Evolutionary conservation across 139 green algal species (phyloP).

Genomic region (Nannochloris sp.): DNA sequence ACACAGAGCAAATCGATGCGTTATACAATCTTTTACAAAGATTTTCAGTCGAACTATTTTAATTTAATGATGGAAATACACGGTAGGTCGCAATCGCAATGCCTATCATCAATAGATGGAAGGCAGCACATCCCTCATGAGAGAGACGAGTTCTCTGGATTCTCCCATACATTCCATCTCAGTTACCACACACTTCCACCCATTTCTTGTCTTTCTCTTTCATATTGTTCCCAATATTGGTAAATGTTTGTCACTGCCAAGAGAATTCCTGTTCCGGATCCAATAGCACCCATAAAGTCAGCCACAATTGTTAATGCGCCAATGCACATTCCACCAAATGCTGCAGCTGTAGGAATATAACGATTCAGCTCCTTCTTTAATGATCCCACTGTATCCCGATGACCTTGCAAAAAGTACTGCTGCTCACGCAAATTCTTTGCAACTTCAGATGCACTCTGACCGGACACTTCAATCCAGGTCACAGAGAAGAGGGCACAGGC

Average conservation of each 20-base stretch:
- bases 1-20: too few relatives aligned
- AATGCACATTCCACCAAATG: conserved; percentile 99
- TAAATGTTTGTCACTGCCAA: conserved; percentile 99
- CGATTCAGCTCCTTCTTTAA: conserved; percentile 96
- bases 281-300: conserved; percentile 91
- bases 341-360: conserved; percentile 87
- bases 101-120: too few relatives aligned
- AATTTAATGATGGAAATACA: too few relatives aligned
- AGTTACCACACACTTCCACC: conserved; percentile 11
- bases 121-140: too few relatives aligned
- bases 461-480: conserved; percentile 99
- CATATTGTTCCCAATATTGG: conserved; percentile 39
- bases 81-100: too few relatives aligned
- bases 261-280: conserved; percentile 89
- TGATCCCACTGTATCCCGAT: conserved; percentile 57
- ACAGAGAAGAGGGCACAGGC: conserved; percentile 99
- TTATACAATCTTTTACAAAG: too few relatives aligned
- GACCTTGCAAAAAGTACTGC: conserved; percentile 83
- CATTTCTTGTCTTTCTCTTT: conserved; percentile 31
- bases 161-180: not conserved
- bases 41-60: too few relatives aligned
- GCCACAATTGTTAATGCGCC: conserved; percentile 95
- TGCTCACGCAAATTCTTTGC: conserved; percentile 97
- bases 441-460: conserved; percentile 85
- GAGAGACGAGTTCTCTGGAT: not conserved